Percentiles rank a stretch among this genome's conserved stretches.
These are phyloP conservation scores for Ceratocystis lukuohia DNA, from an alignment of 2,329 filamentous ascomycete genomes.

Conservation along the genomic window DNA sequence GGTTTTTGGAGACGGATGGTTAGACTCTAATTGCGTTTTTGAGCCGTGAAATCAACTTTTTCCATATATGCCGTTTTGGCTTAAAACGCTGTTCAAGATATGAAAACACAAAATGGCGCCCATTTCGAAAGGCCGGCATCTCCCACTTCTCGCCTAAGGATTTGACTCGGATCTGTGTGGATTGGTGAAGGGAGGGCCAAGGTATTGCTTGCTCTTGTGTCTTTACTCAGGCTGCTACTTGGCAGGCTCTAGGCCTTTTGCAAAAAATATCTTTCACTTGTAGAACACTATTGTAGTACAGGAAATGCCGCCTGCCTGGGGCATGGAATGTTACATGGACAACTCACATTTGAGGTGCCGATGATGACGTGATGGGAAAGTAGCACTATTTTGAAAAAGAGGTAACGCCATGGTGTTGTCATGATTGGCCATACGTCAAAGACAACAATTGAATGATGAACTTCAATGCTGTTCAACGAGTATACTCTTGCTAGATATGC, in stretches of 20 bases:
- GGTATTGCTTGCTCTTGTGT: not conserved
- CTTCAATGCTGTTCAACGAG: too few relatives aligned
- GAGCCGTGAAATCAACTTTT: conserved; percentile 11
- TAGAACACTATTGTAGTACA: not conserved
- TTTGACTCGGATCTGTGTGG: not conserved
- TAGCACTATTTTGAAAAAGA: too few relatives aligned
- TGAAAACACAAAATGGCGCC: not conserved
- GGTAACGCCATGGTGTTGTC: too few relatives aligned
- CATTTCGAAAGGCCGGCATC: not conserved
- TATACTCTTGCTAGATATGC: too few relatives aligned
- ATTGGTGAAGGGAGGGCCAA: not conserved
- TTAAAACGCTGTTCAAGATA: conserved; percentile 20
- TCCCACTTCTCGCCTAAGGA: not conserved
- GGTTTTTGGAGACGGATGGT: conserved; percentile 12
- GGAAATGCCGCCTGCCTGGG: not conserved
- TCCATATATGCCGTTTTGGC: conserved; percentile 9
- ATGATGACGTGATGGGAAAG: too few relatives aligned
- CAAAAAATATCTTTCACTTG: not conserved
- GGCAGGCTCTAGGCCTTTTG: not conserved
- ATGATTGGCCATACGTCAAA: too few relatives aligned
- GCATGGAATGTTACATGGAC: not conserved
- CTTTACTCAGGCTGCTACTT: not conserved
- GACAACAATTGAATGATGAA: too few relatives aligned
- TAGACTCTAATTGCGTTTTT: conserved; percentile 13
- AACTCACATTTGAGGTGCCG: not conserved